Evolutionary conservation across 1,139 yeast genomes (phyloP).

Genomic region (Pichia sp.): DNA sequence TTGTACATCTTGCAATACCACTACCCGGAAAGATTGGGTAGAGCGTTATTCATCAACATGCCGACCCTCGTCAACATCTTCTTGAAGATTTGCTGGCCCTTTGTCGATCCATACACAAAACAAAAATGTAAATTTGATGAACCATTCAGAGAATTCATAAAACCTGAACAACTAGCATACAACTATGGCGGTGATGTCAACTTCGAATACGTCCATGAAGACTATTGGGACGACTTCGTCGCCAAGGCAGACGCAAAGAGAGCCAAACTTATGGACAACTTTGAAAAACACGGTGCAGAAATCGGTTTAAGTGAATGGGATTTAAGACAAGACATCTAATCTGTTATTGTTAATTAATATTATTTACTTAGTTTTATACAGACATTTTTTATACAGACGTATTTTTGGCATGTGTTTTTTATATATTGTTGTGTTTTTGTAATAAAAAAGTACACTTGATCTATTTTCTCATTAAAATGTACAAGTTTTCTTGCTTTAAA

Average conservation of each 20-base stretch:
- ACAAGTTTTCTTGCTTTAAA: slow-evolving; percentile 93
- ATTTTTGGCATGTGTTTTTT: no score
- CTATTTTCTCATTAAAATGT: slow-evolving; percentile 77
- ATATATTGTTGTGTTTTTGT: no score
- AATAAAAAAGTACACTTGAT: no score
- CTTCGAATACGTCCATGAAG: slow-evolving; percentile 70
- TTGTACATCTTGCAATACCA: slow-evolving; percentile 65
- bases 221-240: slow-evolving; percentile 76
- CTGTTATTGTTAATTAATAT: background rate
- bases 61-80: slow-evolving; percentile 61
- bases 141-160: slow-evolving; percentile 55
- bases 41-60: slow-evolving; percentile 56
- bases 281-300: slow-evolving; percentile 60
- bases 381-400: no score
- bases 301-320: slow-evolving; percentile 64
- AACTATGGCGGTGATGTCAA: slow-evolving; percentile 56
- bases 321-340: slow-evolving; percentile 27
- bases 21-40: slow-evolving; percentile 60
- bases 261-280: slow-evolving; percentile 56
- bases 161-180: slow-evolving; percentile 49
- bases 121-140: slow-evolving; percentile 59
- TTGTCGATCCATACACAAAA: slow-evolving; percentile 63
- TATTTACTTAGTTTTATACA: background rate
- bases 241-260: slow-evolving; percentile 57
- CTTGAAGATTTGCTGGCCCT: slow-evolving; percentile 58